Evolutionary conservation across 192 early-diverging fungal genomes (phyloP).

Genomic region (Coemansia sp.): DNA sequence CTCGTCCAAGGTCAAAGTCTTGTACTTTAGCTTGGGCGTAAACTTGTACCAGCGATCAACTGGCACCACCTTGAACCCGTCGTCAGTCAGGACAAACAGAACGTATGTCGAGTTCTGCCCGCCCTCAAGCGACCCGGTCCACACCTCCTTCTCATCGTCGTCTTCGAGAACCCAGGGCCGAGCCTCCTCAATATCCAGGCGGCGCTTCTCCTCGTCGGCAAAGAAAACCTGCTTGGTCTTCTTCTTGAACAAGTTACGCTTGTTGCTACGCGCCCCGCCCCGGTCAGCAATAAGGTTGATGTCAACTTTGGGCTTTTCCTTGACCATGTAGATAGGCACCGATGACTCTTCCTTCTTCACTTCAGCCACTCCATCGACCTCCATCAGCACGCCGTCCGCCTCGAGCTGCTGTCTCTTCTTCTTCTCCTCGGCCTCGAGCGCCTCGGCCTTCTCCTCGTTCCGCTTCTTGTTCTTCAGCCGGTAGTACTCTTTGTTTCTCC

Average conservation of each 20-base stretch:
- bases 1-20: conserved; percentile 68
- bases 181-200: conserved; percentile 70
- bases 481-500: conserved; percentile 41
- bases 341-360: conserved; percentile 11
- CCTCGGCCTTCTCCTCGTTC: conserved; percentile 50
- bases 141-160: conserved; percentile 64
- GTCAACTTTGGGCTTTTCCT: conserved; percentile 41
- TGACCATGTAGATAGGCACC: background rate
- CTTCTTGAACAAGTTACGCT: conserved; percentile 77
- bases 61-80: conserved; percentile 75
- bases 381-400: conserved; percentile 2
- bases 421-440: conserved; percentile 18
- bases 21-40: conserved; percentile 62
- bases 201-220: conserved; percentile 69
- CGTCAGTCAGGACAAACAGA: conserved; percentile 70
- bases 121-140: conserved; percentile 67
- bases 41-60: conserved; percentile 78
- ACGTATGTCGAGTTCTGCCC: conserved; percentile 69
- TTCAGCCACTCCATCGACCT: background rate
- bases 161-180: conserved; percentile 78
- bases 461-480: conserved; percentile 45
- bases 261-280: conserved; percentile 73
- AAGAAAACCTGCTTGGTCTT: conserved; percentile 75
- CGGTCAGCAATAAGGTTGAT: conserved; percentile 70
- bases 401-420: conserved; percentile 9